phyloP scores from a whole-genome alignment of 192 early-diverging fungal species.

The Anaeromyces robustus region DNA sequence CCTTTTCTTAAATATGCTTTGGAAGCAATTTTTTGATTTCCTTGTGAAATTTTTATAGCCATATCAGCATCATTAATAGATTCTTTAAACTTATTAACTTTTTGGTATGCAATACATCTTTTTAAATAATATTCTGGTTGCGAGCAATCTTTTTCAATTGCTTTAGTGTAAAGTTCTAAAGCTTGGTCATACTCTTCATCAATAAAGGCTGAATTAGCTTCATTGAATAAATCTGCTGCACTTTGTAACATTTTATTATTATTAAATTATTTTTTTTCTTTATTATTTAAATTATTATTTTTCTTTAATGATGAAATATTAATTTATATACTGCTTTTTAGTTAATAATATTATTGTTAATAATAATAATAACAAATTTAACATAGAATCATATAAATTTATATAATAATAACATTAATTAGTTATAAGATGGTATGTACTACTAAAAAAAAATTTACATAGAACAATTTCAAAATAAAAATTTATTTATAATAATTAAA shows the following conservation, averaged over 20 bases:
- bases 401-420: no score
- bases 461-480: no score
- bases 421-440: no score
- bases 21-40: constrained; percentile 24
- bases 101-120: constrained; percentile 43
- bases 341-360: no score
- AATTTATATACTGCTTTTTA: no score
- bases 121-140: constrained; percentile 51
- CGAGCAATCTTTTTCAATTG: constrained; percentile 41
- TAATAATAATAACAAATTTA: no score
- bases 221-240: background rate
- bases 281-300: background rate
- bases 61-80: constrained; percentile 50
- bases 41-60: constrained; percentile 34
- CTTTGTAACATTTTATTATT: background rate
- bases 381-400: no score
- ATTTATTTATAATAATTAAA: no score
- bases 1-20: constrained; percentile 54
- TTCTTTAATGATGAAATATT: no score
- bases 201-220: constrained; percentile 62
- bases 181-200: constrained; percentile 64
- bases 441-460: no score
- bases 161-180: constrained; percentile 46
- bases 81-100: constrained; percentile 36
- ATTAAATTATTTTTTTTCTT: background rate